Base-by-base conservation (phyloP, 1,284 basidiomycete genomes). In the Ceratobasidium theobromae region DNA sequence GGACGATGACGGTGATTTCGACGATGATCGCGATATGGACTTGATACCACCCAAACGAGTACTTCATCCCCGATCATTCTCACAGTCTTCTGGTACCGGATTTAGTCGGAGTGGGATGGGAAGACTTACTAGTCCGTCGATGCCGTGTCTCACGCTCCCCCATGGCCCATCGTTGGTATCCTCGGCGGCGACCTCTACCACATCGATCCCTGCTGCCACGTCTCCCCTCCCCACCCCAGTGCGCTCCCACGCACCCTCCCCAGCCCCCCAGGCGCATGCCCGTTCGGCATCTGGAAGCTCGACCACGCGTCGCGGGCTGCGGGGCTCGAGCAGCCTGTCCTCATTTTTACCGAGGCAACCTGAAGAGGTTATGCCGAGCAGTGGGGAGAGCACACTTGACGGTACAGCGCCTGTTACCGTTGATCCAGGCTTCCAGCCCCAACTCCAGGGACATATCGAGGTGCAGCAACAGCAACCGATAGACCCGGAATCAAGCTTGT, bases 271-370 rank as follows among this genome's bases (percentile, higher is more conserved):
- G 48, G 23, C 58, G 23, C 58, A 64, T 41, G 32, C 43, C 16
- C 58, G 58, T 27, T 52, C 58, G 1, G n/a, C 30, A 27, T 64
- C 58, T 41, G 58, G 58, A 52, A 51, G 58, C 27, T 51, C 48
- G 14, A 64, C 43, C 33, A 40, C 35, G 32, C 58, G 58, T 23
- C 58, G 49, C 23, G 58, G 58, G n/a, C 48, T 64, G 35, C 58
- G 58, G n/a, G 48, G 41, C 18, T 51, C 58, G 1, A 64, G 48
- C 21, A 64, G 58, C 48, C 52, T 64, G 23, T 52, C 48, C 21
- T 64, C 58, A 38, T 64, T 64, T 41, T 64, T 64, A 48, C 58
- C 52, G n/a, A 65, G 53, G 40, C 52, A 55, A 41, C 52, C 53
- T 30, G 64, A 55, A 46, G 64, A 65, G 48, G 27, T 21, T 25